Base-by-base conservation (phyloP, 2,329 filamentous ascomycete species). In the Dactylellina drechsleri region DNA sequence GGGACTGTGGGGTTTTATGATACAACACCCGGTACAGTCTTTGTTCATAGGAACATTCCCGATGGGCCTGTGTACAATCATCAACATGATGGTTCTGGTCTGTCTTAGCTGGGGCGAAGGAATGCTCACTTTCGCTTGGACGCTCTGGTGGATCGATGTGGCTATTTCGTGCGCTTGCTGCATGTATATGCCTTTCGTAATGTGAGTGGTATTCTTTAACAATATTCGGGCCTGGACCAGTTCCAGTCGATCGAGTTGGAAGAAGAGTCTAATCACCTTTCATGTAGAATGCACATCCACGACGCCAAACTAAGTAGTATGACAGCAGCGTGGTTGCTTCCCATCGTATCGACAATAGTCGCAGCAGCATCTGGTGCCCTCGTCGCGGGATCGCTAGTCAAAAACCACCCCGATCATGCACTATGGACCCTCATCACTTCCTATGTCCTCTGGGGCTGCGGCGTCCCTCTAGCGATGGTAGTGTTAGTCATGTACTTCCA, bases 391-490 rank as follows among this genome's bases (percentile, higher is more conserved):
- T 83, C 86, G 13, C 83, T 92, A 0, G 84, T 85, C 0, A 12
- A 60, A 47, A 62, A 28, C 12, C 82, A 88, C 76, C 81, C 82
- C 0, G 80, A 84, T 16, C 84, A 88, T 77, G 87, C 87, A 2
- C 80, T 90, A 18, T 85, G 85, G 43, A 92, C 90, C 0, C 79
- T 92, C 20, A 82, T 91, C n/a, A 83, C 84, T 15, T 88, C 85
- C 2, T 92, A 91, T 79, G 83, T 91, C 15, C 85, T 92, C 77
- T 91, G 88, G 88, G 89, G 89, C 0, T 87, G 88, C 68, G 87
- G 88, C 3, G 84, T 85, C 1, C 86, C 86, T 0, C 81, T 92
- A 59, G 86, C 89, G 1, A 85, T 89, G 80, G 84, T 85, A 49
- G 72, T 76, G 4, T 31, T 76, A 26, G 66, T 70, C 31, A 85